phyloP scores from a whole-genome alignment of 169 alveolate species.

The Plasmodium gonderi region DNA sequence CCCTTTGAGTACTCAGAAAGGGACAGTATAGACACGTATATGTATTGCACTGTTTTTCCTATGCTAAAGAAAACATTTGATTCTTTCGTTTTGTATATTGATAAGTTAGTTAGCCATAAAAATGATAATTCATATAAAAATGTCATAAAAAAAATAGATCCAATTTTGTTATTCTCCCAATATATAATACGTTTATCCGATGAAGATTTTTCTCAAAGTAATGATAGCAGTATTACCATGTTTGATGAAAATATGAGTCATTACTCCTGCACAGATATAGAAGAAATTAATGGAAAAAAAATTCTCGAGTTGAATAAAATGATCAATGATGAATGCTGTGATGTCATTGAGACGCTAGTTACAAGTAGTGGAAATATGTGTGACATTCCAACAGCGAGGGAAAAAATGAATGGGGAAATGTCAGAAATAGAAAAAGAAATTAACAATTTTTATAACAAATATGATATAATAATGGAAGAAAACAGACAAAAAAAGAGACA shows the following conservation, averaged over 20 bases:
- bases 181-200: conserved; percentile 52
- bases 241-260: neutral
- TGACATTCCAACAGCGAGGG: neutral
- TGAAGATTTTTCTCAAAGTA: conserved; percentile 11
- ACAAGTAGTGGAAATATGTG: neutral
- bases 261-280: neutral
- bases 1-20: conserved; percentile 67
- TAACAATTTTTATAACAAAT: conserved; percentile 34
- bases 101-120: conserved; percentile 32
- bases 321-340: neutral
- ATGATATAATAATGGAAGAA: conserved; percentile 6
- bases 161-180: conserved; percentile 51
- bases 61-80: conserved; percentile 65
- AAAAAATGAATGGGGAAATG: neutral
- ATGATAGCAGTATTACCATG: neutral
- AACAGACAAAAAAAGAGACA: conserved; percentile 17
- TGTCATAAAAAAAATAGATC: conserved; percentile 43
- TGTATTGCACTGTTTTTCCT: conserved; percentile 62
- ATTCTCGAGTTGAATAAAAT: neutral
- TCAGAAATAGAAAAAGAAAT: conserved; percentile 12
- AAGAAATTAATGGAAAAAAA: neutral
- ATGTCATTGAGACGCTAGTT: neutral
- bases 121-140: conserved; percentile 26
- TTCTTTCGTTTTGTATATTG: conserved; percentile 41
- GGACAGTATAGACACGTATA: conserved; percentile 47